Conservation (phyloP, 352 stramenopile species). For the Thalassiosira exigua region DNA sequence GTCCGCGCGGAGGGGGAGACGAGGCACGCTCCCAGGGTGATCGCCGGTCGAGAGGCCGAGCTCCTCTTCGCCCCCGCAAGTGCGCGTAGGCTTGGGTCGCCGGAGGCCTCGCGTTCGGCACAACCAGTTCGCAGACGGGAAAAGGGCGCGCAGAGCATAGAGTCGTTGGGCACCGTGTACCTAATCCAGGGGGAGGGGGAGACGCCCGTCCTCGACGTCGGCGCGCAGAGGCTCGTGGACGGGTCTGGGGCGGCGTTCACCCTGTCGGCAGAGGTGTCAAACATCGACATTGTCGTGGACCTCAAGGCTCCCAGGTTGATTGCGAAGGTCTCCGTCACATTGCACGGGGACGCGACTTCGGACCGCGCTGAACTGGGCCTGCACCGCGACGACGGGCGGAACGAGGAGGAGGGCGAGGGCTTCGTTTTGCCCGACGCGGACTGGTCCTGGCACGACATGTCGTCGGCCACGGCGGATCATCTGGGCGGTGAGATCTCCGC, state of each 20-base stretch:
- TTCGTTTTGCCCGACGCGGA: slow-evolving; percentile 19
- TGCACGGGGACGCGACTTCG: slow-evolving; percentile 11
- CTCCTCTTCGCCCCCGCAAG: slow-evolving; percentile 36
- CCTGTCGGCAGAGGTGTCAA: slow-evolving; percentile 18
- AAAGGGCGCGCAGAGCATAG: slow-evolving; percentile 15
- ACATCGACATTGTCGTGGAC: slow-evolving; percentile 36
- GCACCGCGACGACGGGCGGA: slow-evolving; percentile 31
- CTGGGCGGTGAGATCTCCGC: slow-evolving; percentile 11
- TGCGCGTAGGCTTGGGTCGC: not conserved
- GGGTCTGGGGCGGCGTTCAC: slow-evolving; percentile 26
- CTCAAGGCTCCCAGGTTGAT: slow-evolving; percentile 21
- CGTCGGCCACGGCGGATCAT: no score
- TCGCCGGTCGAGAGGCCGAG: slow-evolving; percentile 44
- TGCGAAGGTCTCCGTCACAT: slow-evolving; percentile 17
- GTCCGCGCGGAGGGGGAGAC: slow-evolving; percentile 30
- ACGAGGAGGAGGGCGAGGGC: slow-evolving; percentile 26
- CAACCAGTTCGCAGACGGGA: no score
- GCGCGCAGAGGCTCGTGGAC: slow-evolving; percentile 23
- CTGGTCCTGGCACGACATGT: slow-evolving; percentile 33
- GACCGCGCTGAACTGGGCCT: slow-evolving; percentile 12
- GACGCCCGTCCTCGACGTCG: slow-evolving; percentile 5
- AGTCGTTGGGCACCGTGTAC: slow-evolving; percentile 24
- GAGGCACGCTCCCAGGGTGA: slow-evolving; percentile 37
- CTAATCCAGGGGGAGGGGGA: slow-evolving; percentile 9
- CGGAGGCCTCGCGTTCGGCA: not conserved